Base-by-base conservation (phyloP, 768 basidiomycete genomes). In the Leccinum longicurvipes region DNA sequence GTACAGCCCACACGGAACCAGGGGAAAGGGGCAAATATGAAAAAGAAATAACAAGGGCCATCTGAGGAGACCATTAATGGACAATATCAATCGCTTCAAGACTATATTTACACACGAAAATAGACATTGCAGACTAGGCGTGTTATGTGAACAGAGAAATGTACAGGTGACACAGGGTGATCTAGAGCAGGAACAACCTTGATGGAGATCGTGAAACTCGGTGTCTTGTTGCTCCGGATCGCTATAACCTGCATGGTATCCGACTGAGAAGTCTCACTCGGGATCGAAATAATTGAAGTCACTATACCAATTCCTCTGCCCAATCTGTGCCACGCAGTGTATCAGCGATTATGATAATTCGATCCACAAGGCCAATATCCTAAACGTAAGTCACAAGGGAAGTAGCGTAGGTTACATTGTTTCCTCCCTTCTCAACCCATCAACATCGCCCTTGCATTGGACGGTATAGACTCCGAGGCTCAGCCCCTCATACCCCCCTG, bases 401-500 rank as follows among this genome's bases (percentile, higher is more conserved):
- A 39, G 28, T 12, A 31, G 14, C 14, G 14, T 54, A 57, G 29
- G 27, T 58, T 49, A 67, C 49, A 21, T 27, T 9, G 5, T 10
- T 28, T 15, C 49, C 28, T 50, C 36, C 3, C 9, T 27, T 10
- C 34, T 21, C 14, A 31, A 46, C 31, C 17, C 50, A 23, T 29
- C 53, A 6, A 27, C 25, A 24, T 58, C 29, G 47, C 65, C 71
- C 1, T 21, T 44, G 45, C 12, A 34, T 41, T 58, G 53, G 24
- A 71, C 57, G 9, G 55, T 59, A 19, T 71, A 76, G 21, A 76
- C 63, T 0, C 74, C 72, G 17, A 76, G 67, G 27, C 61, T 63
- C 27, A 76, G 48, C 31, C 67, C 70, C n/a, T 72, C 63, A 29
- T 50, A 45, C 54, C 60, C 61, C 21, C 74, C 74, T 14, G 58